Percentiles rank a stretch among this genome's conserved stretches.
Evolutionary conservation across 208 protist species (phyloP).

Genomic region (Acanthamoeba castellanii): DNA sequence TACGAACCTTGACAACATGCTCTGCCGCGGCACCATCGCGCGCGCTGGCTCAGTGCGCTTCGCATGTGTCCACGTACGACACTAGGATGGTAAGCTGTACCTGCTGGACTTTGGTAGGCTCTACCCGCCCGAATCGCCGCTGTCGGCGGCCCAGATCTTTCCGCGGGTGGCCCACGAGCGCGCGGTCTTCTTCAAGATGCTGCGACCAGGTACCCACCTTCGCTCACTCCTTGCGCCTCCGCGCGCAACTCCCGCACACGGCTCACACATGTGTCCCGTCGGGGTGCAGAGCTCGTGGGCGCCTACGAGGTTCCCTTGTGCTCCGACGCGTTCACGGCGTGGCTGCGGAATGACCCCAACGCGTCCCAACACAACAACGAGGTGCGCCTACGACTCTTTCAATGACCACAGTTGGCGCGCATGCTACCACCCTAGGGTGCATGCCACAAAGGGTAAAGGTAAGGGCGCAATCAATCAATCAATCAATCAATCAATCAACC

Average conservation of each 20-base stretch:
- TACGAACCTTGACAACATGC: background rate
- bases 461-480: too few species aligned
- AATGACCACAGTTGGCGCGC: background rate
- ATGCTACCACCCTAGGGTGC: background rate
- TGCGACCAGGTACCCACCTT: background rate
- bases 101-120: slow-evolving; percentile 68
- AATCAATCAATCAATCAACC: background rate
- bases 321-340: slow-evolving; percentile 65
- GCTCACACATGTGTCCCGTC: background rate
- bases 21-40: too few species aligned
- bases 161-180: background rate
- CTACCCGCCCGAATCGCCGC: slow-evolving; percentile 26
- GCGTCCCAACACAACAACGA: background rate
- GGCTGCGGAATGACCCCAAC: background rate
- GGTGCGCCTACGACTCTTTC: background rate
- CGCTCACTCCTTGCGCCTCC: background rate
- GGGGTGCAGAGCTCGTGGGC: background rate
- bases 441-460: too few species aligned
- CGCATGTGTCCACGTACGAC: background rate
- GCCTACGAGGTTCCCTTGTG: slow-evolving; percentile 6
- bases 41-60: too few species aligned
- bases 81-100: background rate
- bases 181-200: slow-evolving; percentile 48
- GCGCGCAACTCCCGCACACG: background rate
- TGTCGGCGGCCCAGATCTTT: background rate